Conservation (phyloP, 73 alveolate species). For the Tetrahymena elliotti region DNA sequence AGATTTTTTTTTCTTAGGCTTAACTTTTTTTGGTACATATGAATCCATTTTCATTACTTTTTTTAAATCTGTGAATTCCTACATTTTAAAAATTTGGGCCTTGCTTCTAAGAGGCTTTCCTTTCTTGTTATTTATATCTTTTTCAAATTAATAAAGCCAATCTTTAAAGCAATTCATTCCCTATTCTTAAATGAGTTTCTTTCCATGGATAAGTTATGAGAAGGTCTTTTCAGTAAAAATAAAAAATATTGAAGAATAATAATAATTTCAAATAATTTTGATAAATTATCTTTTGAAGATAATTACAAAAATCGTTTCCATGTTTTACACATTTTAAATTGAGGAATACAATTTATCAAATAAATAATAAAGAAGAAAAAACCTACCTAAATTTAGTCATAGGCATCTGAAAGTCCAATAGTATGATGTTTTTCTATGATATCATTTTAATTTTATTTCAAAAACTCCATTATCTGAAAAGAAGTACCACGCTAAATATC, state of each 20-base stretch:
- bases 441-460: not conserved
- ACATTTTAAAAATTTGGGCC: not conserved
- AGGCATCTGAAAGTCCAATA: not conserved
- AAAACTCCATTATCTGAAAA: slow-evolving; percentile 2
- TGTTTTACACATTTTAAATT: too few species aligned
- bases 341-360: too few species aligned
- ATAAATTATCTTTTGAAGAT: too few species aligned
- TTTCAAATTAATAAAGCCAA: not conserved
- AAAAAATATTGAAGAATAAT: not conserved
- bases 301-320: too few species aligned
- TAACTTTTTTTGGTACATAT: not conserved
- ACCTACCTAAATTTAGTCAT: not conserved
- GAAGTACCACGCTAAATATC: slow-evolving; percentile 15
- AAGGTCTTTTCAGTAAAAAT: not conserved
- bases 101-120: not conserved
- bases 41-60: not conserved
- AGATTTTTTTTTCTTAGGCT: not conserved
- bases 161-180: slow-evolving; percentile 6
- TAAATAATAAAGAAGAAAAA: too few species aligned
- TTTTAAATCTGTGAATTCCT: not conserved
- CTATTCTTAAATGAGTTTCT: slow-evolving; percentile 17
- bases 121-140: not conserved
- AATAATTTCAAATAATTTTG: not conserved
- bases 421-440: not conserved
- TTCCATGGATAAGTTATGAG: not conserved